Evolutionary conservation across 192 early-diverging fungal genomes (phyloP), one percentile per base, ranked within the genome.

Genomic region (Jimgerdemannia flammicorona): DNA sequence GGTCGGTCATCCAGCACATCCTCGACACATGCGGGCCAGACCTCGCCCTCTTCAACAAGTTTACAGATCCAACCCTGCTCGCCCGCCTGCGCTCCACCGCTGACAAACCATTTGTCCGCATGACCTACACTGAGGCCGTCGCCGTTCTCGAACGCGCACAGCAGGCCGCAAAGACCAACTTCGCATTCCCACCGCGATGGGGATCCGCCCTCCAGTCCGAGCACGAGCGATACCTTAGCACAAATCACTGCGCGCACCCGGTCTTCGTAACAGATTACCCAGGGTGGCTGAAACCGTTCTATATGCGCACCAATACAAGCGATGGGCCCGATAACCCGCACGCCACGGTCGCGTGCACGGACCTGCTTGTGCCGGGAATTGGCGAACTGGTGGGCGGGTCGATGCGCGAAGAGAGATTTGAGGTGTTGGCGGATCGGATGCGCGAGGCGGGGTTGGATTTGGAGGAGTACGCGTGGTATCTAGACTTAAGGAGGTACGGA

Each of bases 231-330:
- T 96, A 89, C 81, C 79, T 97, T 44, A 91, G 93, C 3, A 87
- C 90, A 0, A 78, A 72, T 11, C 82, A 90, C 66, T 92, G 82
- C 76, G 79, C 86, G n/a, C 81, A 79, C 7, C 96, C 96, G 2
- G 92, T 97, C 3, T 97, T 95, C 88, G 92, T 97, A 18, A 95
- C 93, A n/a, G 91, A 95, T 71, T 97, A 95, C 76, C 96, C 95
- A 4, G 79, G 83, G 2, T 76, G 72, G 9, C 74, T 94, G 42
- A 97, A 97, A 79, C 93, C 96, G 0, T 97, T 97, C 75, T 97
- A 97, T 71, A 97, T 97, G 96, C 80, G 89, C 49, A 83, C 77
- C 3, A 90, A 91, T 68, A 43, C 8, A 59, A 59, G 49, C 14
- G 49, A 59, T 14, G 49, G 49, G 6, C 8, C 14, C 14, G 83